Base-by-base conservation (phyloP, 352 stramenopile species). In the Globisporangium orthogonon region DNA sequence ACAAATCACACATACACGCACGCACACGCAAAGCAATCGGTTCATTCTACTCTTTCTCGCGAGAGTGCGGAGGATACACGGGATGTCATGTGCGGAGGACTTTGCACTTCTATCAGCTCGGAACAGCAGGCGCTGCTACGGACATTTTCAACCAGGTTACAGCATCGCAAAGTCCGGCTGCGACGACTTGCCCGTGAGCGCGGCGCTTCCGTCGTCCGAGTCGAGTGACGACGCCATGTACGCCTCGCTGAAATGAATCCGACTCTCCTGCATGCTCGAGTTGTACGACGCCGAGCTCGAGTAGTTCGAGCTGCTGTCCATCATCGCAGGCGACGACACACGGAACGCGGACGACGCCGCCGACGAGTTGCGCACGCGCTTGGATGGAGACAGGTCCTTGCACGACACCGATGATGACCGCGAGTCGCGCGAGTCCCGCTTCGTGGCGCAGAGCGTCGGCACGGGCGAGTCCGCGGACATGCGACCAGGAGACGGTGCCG, bases 211-310 rank as follows among this genome's bases (percentile, higher is more conserved):
- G 37, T 68, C 59, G 44, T 82, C 60, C n/a, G 70, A 78, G 35
- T 67, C 62, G 52, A 56, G 70, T 35, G 67, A 80, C 18, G 73
- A 69, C 1, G 63, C 54, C 7, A 52, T 58, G 55, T 74, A 83
- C 61, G 81, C 76, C 61, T 87, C 76, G 52, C 79, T 89, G 59
- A 87, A 87, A 63, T 86, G 75, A 56, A 86, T 71, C n/a, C 76
- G 70, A 52, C 76, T 87, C 63, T 83, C 69, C 53, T 69, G 51
- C 33, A 74, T 73, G 28, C 74, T 72, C 46, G 40, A 59, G 35
- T 58, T 46, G 61, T 58, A 68, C 30, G 70, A 66, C 50, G 60
- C 65, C 35, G 66, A 79, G 58, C 47, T 65, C 50, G 58, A 63
- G 51, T 69, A 80, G 17, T 72, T 51, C 5, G 62, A 65, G 28